phyloP scores from a whole-genome alignment of 148 eudicot genomes.

The Beta vulgaris region DNA sequence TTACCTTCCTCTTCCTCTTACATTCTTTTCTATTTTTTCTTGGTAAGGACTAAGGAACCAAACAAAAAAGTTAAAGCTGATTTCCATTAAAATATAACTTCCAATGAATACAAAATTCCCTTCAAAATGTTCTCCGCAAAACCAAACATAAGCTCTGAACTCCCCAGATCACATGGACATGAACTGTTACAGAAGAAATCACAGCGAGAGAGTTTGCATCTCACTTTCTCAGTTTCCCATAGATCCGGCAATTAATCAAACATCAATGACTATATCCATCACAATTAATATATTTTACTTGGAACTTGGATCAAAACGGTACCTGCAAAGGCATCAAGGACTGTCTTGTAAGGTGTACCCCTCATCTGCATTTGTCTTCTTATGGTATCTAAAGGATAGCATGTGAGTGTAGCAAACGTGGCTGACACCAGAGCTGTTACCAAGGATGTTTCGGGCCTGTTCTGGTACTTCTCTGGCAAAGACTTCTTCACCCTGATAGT shows the following conservation, averaged over 20 bases:
- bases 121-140: too few species aligned
- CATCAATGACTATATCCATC: neutral
- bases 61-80: too few species aligned
- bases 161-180: neutral
- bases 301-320: neutral
- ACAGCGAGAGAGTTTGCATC: neutral
- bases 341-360: slow-evolving; percentile 77
- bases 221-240: neutral
- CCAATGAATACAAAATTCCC: too few species aligned
- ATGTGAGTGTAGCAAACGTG: slow-evolving; percentile 73
- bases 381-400: slow-evolving; percentile 91
- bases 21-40: too few species aligned
- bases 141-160: too few species aligned
- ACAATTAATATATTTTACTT: neutral
- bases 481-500: slow-evolving; percentile 86
- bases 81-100: too few species aligned
- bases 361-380: slow-evolving; percentile 98
- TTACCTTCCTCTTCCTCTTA: too few species aligned
- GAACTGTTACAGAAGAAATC: too few species aligned
- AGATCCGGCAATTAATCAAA: neutral
- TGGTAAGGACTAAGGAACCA: too few species aligned
- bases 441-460: slow-evolving; percentile 80
- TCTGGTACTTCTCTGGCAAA: slow-evolving; percentile 83
- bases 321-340: slow-evolving; percentile 93
- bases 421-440: slow-evolving; percentile 78